phyloP scores from a whole-genome alignment of 495 filamentous ascomycete species.

The Aspergillus taichungensis region DNA sequence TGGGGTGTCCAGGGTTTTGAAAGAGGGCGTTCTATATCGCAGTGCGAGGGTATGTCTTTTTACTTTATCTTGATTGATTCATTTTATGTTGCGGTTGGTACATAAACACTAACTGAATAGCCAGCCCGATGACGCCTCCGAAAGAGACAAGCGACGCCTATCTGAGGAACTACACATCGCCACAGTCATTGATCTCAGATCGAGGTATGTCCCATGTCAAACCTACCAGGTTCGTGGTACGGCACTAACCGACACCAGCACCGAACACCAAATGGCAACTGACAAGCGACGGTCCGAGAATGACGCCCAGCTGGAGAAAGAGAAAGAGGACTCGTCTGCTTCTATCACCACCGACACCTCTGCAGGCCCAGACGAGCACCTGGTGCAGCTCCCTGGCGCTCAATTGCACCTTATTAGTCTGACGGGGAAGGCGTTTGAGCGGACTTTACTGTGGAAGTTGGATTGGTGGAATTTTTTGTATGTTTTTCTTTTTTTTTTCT shows the following conservation, averaged over 20 bases:
- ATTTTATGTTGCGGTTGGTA: neutral
- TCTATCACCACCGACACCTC: conserved; percentile 23
- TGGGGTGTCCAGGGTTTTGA: conserved; percentile 43
- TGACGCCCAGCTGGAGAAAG: neutral
- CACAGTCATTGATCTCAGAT: conserved; percentile 70
- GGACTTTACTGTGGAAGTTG: conserved; percentile 57
- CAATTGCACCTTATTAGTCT: conserved; percentile 55
- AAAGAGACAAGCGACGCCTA: conserved; percentile 50
- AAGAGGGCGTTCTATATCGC: conserved; percentile 62
- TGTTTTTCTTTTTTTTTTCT: conserved; percentile 3
- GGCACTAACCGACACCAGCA: conserved; percentile 31
- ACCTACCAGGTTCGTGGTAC: conserved; percentile 2
- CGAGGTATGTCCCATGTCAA: conserved; percentile 42
- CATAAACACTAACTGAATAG: neutral
- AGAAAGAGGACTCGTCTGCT: no score
- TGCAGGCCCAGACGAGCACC: conserved; percentile 33
- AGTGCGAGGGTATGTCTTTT: conserved; percentile 54
- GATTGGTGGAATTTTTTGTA: conserved; percentile 58
- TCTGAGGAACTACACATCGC: conserved; percentile 54
- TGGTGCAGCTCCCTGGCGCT: conserved; percentile 50
- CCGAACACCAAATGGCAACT: conserved; percentile 64
- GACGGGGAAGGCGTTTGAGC: conserved; percentile 63
- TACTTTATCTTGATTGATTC: neutral
- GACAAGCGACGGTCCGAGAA: conserved; percentile 47
- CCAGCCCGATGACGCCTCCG: conserved; percentile 58